Evolutionary conservation across 2,329 filamentous ascomycete genomes (phyloP).

Genomic region (Elsinoe necatrix): DNA sequence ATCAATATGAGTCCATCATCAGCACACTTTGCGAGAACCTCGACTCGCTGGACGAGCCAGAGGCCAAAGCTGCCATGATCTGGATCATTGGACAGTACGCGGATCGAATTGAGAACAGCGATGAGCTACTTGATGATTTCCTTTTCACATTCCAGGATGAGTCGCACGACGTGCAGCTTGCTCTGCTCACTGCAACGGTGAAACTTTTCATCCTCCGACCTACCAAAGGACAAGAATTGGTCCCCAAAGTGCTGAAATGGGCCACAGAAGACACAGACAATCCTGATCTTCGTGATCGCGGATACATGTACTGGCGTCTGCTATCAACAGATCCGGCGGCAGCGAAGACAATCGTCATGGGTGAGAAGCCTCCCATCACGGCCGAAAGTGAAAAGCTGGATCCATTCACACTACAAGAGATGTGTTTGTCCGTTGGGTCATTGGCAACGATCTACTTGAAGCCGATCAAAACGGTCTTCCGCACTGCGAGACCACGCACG

Average conservation of each 20-base stretch:
- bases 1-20: constrained; percentile 97
- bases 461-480: constrained; percentile 94
- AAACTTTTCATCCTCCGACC: constrained; percentile 97
- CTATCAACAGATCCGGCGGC: constrained; percentile 83
- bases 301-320: constrained; percentile 99
- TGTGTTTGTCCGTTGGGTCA: constrained; percentile 93
- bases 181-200: constrained; percentile 88
- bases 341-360: constrained; percentile 88
- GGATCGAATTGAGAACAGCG: constrained; percentile 93
- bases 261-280: constrained; percentile 99
- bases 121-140: constrained; percentile 89
- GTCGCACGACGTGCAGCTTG: constrained; percentile 88
- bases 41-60: constrained; percentile 91
- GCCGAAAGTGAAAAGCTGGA: constrained; percentile 94
- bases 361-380: constrained; percentile 91
- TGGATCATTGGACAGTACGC: constrained; percentile 99
- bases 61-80: constrained; percentile 97
- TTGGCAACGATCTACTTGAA: constrained; percentile 96
- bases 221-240: constrained; percentile 85
- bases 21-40: constrained; percentile 91
- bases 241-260: constrained; percentile 94
- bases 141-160: constrained; percentile 90
- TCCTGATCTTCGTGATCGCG: constrained; percentile 86
- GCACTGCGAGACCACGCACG: constrained; percentile 70
- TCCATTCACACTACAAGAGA: constrained; percentile 82